These are phyloP conservation scores for Loxodes magnus DNA, from an alignment of 73 alveolate genomes.

Conservation along the genomic window DNA sequence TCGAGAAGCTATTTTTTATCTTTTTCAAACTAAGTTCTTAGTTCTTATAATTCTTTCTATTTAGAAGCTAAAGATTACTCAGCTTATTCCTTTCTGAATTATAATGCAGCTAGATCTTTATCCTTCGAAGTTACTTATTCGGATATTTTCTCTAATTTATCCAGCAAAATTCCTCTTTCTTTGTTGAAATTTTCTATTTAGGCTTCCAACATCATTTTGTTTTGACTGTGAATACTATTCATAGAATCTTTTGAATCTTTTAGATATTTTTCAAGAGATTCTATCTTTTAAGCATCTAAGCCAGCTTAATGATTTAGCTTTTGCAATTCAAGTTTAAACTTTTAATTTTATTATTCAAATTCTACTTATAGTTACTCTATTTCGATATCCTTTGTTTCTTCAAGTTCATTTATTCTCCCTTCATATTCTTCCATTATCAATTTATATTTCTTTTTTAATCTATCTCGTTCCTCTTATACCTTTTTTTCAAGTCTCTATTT, in stretches of 20 bases:
- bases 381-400: constrained; percentile 26
- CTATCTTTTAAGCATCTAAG: constrained; percentile 7
- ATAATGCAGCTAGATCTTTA: constrained; percentile 50
- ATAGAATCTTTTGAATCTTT: constrained; percentile 6
- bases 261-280: constrained; percentile 4
- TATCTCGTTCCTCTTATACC: constrained; percentile 44
- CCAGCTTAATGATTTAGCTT: constrained; percentile 1
- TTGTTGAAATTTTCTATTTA: not conserved
- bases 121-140: constrained; percentile 38
- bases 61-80: constrained; percentile 64
- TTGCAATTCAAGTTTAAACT: constrained; percentile 5
- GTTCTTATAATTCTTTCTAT: constrained; percentile 81
- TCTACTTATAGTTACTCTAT: constrained; percentile 4
- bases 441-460: constrained; percentile 9
- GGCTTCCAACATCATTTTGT: not conserved
- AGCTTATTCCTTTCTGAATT: constrained; percentile 52
- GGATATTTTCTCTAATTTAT: constrained; percentile 47
- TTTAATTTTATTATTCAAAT: not conserved
- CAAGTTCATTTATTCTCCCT: constrained; percentile 25
- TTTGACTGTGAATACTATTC: not conserved
- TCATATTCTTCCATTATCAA: constrained; percentile 36
- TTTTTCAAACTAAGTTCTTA: constrained; percentile 72
- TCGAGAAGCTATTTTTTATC: not conserved
- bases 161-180: constrained; percentile 49
- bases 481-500: constrained; percentile 62